phyloP scores from a whole-genome alignment of 2,329 filamentous ascomycete species.

The Pseudodiploospora longispora region DNA sequence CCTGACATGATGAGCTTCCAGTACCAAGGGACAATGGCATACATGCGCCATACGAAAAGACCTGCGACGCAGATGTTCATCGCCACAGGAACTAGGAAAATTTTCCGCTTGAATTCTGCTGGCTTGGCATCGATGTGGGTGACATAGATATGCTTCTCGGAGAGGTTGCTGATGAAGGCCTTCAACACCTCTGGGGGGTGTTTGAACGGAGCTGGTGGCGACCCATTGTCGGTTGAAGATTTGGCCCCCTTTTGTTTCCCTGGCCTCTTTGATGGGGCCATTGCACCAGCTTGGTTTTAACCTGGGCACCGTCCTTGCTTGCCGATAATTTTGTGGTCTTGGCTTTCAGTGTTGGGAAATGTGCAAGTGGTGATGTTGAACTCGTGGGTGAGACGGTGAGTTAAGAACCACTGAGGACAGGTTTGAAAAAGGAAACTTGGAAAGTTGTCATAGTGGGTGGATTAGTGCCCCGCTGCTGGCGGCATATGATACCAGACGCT shows the following conservation, averaged over 20 bases:
- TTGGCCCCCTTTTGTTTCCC: conserved; percentile 22
- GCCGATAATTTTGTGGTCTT: too few species aligned
- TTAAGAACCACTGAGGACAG: too few species aligned
- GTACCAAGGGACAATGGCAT: conserved; percentile 65
- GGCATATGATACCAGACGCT: too few species aligned
- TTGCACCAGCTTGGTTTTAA: conserved; percentile 4
- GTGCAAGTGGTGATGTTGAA: too few species aligned
- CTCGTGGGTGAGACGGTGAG: too few species aligned
- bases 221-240: conserved; percentile 18
- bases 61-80: conserved; percentile 64
- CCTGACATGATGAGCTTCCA: conserved; percentile 54
- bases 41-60: conserved; percentile 61
- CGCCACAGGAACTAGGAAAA: conserved; percentile 70
- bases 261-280: conserved; percentile 27
- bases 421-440: too few species aligned
- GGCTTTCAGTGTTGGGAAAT: too few species aligned
- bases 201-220: conserved; percentile 59
- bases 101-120: conserved; percentile 64
- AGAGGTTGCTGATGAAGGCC: conserved; percentile 59
- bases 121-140: conserved; percentile 71
- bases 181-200: conserved; percentile 53
- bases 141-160: conserved; percentile 68
- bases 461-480: too few species aligned
- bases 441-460: too few species aligned
- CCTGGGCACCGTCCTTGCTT: too few species aligned